phyloP scores from a whole-genome alignment of 192 early-diverging fungal genomes.

The Cladochytrium replicatum region DNA sequence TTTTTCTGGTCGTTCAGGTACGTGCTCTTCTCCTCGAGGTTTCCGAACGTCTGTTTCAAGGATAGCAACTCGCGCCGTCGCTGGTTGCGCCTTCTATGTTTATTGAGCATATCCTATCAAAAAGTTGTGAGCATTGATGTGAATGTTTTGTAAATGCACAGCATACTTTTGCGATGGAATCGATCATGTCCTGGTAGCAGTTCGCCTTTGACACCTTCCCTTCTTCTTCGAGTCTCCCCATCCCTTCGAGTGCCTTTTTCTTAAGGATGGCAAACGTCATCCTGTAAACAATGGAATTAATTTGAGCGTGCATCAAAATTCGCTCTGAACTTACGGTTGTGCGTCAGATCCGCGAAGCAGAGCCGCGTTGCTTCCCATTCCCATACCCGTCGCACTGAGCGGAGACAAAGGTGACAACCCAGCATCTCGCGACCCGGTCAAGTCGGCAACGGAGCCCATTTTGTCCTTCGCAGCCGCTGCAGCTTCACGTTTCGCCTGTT shows the following conservation, averaged over 20 bases:
- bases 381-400: too few species aligned
- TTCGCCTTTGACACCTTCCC: constrained; percentile 59
- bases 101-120: constrained; percentile 74
- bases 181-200: constrained; percentile 88
- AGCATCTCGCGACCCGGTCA: too few species aligned
- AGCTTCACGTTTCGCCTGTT: too few species aligned
- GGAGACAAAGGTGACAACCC: too few species aligned
- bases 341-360: too few species aligned
- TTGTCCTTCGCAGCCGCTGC: too few species aligned
- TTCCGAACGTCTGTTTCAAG: constrained; percentile 66
- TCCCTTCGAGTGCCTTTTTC: constrained; percentile 64
- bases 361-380: too few species aligned
- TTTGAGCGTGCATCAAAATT: too few species aligned
- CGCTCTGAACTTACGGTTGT: too few species aligned
- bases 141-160: not conserved
- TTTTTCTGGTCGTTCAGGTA: constrained; percentile 84
- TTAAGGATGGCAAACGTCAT: constrained; percentile 74
- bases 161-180: constrained; percentile 67
- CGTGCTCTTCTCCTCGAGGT: constrained; percentile 72
- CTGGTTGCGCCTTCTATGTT: constrained; percentile 71
- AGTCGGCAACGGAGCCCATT: too few species aligned
- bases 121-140: not conserved
- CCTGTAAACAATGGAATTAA: constrained; percentile 16
- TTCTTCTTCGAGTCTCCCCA: constrained; percentile 70
- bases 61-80: constrained; percentile 62